A percentile compares a stretch with the other conserved stretches of the same genome.
Evolutionary conservation across 2,329 filamentous ascomycete species (phyloP).

Genomic region (Leptosphaerulina australis): DNA sequence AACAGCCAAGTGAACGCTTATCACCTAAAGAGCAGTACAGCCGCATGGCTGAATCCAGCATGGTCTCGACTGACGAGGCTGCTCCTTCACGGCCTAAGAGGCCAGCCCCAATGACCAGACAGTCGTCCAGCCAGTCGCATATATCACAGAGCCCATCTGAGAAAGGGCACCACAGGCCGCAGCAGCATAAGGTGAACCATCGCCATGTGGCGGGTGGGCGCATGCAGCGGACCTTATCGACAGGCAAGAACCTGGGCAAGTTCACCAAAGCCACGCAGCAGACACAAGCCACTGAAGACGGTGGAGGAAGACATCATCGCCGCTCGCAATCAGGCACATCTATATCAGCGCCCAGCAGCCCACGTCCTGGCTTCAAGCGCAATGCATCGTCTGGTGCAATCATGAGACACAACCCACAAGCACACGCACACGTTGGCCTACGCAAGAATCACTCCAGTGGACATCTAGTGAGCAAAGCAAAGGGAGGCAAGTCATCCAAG

Average conservation of each 20-base stretch:
- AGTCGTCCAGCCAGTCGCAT: constrained; percentile 48
- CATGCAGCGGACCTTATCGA: constrained; percentile 49
- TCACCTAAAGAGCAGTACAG: constrained; percentile 17
- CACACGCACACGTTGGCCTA: constrained; percentile 43
- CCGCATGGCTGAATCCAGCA: constrained; percentile 36
- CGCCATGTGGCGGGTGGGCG: constrained; percentile 51
- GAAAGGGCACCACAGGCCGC: constrained; percentile 29
- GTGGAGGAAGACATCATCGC: constrained; percentile 42
- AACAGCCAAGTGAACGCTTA: constrained; percentile 16
- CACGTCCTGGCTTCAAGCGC: constrained; percentile 51
- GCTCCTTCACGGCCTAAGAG: constrained; percentile 46
- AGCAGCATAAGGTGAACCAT: constrained; percentile 44
- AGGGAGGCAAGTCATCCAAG: constrained; percentile 47
- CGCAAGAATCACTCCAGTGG: constrained; percentile 55
- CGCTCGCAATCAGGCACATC: constrained; percentile 49
- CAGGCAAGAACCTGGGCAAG: constrained; percentile 53
- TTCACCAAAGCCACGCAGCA: constrained; percentile 43
- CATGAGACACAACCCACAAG: constrained; percentile 41
- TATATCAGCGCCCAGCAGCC: constrained; percentile 44
- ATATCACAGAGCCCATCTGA: constrained; percentile 49
- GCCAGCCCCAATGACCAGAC: constrained; percentile 43
- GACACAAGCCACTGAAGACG: constrained; percentile 32
- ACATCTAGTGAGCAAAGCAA: constrained; percentile 51
- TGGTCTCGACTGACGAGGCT: constrained; percentile 45
- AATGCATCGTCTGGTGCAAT: constrained; percentile 51